These are phyloP conservation scores for Carex pumila DNA, from an alignment of 176 grass and related monocot species.

Conservation along the genomic window DNA sequence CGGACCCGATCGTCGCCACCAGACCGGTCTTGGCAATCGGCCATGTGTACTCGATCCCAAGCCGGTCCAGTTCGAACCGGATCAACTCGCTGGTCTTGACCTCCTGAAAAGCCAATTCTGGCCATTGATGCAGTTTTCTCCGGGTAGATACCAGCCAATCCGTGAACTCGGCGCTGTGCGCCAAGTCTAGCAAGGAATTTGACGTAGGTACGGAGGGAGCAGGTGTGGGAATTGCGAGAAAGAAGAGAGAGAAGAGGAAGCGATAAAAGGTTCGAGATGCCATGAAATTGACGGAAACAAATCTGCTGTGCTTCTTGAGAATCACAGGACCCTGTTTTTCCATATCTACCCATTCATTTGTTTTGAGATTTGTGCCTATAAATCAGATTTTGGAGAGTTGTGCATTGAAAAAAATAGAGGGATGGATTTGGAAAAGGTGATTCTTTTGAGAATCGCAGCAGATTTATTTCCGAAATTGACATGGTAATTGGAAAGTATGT, in stretches of 20 bases:
- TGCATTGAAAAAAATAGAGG: no score
- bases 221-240: neutral
- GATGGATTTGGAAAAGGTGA: no score
- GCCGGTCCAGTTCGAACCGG: conserved; percentile 51
- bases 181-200: conserved; percentile 36
- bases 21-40: conserved; percentile 63
- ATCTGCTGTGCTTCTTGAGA: no score
- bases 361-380: no score
- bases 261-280: neutral
- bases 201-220: neutral
- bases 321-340: no score
- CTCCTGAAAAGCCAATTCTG: conserved; percentile 80
- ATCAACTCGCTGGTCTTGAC: conserved; percentile 54
- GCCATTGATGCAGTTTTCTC: conserved; percentile 61
- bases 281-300: no score
- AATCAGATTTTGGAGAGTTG: no score
- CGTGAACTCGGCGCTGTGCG: conserved; percentile 44
- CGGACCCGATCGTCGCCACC: conserved; percentile 33
- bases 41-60: conserved; percentile 53
- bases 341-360: no score
- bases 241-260: neutral
- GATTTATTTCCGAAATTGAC: no score
- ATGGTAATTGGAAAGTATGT: neutral
- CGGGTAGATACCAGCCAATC: conserved; percentile 42
- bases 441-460: no score